Base-by-base conservation (phyloP, 75 land plant species). In the Pinus tabuliformis region DNA sequence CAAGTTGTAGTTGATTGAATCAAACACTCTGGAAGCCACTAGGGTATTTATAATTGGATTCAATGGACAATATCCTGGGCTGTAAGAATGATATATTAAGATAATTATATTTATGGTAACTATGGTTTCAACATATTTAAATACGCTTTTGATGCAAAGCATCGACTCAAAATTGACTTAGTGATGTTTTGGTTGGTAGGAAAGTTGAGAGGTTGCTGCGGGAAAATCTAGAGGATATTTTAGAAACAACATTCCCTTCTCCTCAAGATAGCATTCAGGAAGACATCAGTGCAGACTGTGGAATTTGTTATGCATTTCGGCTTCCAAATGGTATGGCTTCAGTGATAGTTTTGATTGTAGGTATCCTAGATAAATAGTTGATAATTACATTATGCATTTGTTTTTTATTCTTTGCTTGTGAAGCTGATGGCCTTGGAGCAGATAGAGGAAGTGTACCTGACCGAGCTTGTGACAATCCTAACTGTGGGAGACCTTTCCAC, bases 281-380 rank as follows among this genome's bases (percentile, higher is more conserved):
- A 4, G 85, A 87, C 75, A 77, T 85, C 74, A 86, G 81, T 73
- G 83, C 86, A 39, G 93, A 91, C 39, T 93, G 99, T 87, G 97
- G 94, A 37, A 93, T 96, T 49, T 96, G 99, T 79, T 96, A 96
- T 79, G 92, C 90, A 45, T 88, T 83, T 72, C 86, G 75, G 58
- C 85, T 93, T 63, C 94, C 91, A 16, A 81, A 83, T 76, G 94
- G 98, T 93, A 95, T 60, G 62, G 62, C 62, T 60, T 60, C 62
- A 60, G 20, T 1, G 21, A 60, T 18, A 18, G 20, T 60, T 59
- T 60, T 60, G 62, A 21, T 58, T 54, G 33, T 30, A 17, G 58
- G 3, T 58, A 54, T 16, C 62, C 16, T 12, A 28, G 65, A 49
- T 62, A 20, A n/a, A 5, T 56, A 15, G 75, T 28, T 28, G 39